Percentiles rank a stretch among this genome's conserved stretches.
Evolutionary conservation across 129 eudicot species (phyloP).

Genomic region (Dittrichia graveolens): DNA sequence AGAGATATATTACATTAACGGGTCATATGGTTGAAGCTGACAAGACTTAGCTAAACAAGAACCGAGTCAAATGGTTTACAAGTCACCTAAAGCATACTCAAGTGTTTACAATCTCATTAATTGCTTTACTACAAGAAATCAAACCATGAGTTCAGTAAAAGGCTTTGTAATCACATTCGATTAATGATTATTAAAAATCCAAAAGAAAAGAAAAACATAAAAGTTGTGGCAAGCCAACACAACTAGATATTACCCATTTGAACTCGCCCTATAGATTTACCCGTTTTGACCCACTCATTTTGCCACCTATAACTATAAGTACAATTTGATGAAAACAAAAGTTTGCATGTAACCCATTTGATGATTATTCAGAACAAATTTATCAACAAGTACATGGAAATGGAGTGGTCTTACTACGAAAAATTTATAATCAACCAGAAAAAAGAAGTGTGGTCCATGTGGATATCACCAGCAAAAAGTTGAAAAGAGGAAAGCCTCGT

Average conservation of each 20-base stretch:
- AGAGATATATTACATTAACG: not conserved
- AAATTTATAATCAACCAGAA: not conserved
- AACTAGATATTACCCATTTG: not conserved
- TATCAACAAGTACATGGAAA: not conserved
- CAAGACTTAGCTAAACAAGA: not conserved
- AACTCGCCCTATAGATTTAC: not conserved
- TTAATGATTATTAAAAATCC: not conserved
- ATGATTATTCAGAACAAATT: not conserved
- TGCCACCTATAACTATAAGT: not conserved
- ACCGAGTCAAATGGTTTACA: not conserved
- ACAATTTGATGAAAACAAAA: not conserved
- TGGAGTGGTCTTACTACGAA: not conserved
- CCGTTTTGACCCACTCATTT: not conserved
- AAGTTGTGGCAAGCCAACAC: not conserved
- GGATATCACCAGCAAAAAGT: not conserved
- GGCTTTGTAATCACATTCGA: not conserved
- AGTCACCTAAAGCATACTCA: slow-evolving; percentile 4
- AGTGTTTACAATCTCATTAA: not conserved
- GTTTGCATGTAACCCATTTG: not conserved
- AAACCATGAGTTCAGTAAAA: not conserved
- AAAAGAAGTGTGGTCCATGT: not conserved
- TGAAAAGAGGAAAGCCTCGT: not conserved
- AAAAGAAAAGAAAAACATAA: not conserved
- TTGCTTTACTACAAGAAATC: not conserved
- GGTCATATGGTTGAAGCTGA: not conserved